Base-by-base conservation (phyloP, 345 rosid genomes). In the Eucalyptus camaldulensis region DNA sequence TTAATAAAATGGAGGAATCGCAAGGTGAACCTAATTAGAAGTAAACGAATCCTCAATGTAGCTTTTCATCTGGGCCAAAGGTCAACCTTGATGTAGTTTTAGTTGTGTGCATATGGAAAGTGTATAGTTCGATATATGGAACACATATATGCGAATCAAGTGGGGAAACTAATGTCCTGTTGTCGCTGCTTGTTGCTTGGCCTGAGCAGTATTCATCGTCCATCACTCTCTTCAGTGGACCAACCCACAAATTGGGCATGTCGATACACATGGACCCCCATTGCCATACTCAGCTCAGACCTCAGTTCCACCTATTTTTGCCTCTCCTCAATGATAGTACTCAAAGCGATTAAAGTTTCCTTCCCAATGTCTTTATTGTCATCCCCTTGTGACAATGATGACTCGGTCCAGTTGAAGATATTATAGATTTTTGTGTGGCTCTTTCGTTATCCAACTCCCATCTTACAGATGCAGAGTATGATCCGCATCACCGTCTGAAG, bases 391-490 rank as follows among this genome's bases (percentile, higher is more conserved):
- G 93, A 89, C 43, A 89, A 80, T 80, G 91, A 91, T 90, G 58
- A 90, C 89, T 87, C 88, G 88, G 49, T 69, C 58, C 45, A 33
- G 89, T 85, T 45, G 86, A 87, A 76, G 27, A 76, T 58, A 65
- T 91, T 62, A 83, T 89, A 83, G 91, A 89, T 43, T 90, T 93
- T 90, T 56, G 92, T 93, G 93, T 89, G 93, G 92, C 87, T 87
- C 89, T 47, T 53, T 91, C 92, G 88, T 90, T 89, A 49, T 88
- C 91, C 91, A n/a, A 86, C 22, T 49, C 27, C 83, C 83, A 76
- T 76, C 40, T 40, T 22, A 40, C 11, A 37, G 83, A 37, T 37
- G 83, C 83, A 40, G 83, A 40, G 47, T 76, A 40, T 21, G 12
- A 76, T 21, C 83, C 29, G 9, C 83, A 76, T 76, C 8, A 21